Evolutionary conservation across 371 early-diverging fungal species (phyloP), one percentile per base, ranked within the genome.

Genomic region (Mucor irregularis): DNA sequence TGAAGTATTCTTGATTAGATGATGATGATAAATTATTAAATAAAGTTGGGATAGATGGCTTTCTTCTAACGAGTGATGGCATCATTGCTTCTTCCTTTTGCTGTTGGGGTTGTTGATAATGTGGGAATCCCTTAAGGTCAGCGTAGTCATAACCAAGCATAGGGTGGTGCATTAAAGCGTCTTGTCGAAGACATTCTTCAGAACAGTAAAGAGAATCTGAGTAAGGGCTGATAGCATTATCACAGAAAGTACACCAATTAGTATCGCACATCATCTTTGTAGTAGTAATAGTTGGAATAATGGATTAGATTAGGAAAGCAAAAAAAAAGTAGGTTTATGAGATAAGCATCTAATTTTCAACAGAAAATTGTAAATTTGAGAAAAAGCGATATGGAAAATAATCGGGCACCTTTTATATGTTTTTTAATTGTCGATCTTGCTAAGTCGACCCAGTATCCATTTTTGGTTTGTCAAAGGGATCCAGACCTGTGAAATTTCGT

Each of bases 161-260:
- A 16, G 69, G 69, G 34, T 69, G 69, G 31, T 61, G 69, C 14
- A 24, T 50, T 19, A 68, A 44, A 21, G 69, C 65, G 33, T 69
- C 69, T 38, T 57, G 52, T 51, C 55, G 44, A 8, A 69, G 44
- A 26, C 69, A 69, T 39, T 66, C 65, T 53, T 69, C 69, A 42
- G 61, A 61, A 17, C 69, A 69, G 47, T 69, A 69, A 7, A 69
- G 47, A 14, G 69, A 64, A 37, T 69, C 69, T 14, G 65, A 65
- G 38, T 59, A 56, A 26, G 59, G 43, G 21, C 49, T 61, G 39
- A 69, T 54, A 33, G 69, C 61, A 49, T 62, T 69, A 49, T 69
- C 69, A 45, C 69, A 69, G 21, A 55, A 69, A 11, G 69, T 69
- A 53, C 69, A 69, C 69, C 69, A 69, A 47, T 69, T 67, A 42